phyloP scores from a whole-genome alignment of 1,284 basidiomycete species.

The Volvariella surrecta region DNA sequence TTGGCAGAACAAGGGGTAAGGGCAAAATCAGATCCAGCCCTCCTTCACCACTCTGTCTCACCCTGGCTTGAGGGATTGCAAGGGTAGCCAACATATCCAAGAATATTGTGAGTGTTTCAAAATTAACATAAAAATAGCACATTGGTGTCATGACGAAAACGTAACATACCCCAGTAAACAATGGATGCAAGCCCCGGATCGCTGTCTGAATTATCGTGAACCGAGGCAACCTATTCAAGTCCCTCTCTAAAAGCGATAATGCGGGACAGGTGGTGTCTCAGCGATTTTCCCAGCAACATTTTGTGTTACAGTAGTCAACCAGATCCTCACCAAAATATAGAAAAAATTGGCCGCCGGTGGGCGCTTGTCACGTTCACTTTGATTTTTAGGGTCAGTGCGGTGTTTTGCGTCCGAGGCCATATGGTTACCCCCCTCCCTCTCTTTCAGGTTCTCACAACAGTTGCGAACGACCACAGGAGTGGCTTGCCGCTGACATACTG shows the following conservation, averaged over 20 bases:
- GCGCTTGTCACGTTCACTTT: slow-evolving; percentile 17
- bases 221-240: too few species aligned
- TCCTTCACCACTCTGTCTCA: too few species aligned
- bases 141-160: too few species aligned
- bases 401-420: slow-evolving; percentile 21
- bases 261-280: slow-evolving; percentile 56
- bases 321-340: slow-evolving; percentile 9
- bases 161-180: too few species aligned
- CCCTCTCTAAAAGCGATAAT: too few species aligned
- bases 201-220: too few species aligned
- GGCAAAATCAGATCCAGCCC: too few species aligned
- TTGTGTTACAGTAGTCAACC: slow-evolving; percentile 45
- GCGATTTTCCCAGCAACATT: slow-evolving; percentile 50
- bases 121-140: too few species aligned
- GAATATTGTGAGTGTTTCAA: slow-evolving; percentile 12
- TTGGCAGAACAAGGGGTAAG: too few species aligned
- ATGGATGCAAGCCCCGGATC: too few species aligned
- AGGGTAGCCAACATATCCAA: slow-evolving; percentile 5
- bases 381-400: slow-evolving; percentile 33
- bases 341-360: slow-evolving; percentile 17
- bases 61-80: too few species aligned
- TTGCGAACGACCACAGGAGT: slow-evolving; percentile 35
- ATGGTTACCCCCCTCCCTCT: neutral
- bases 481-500: slow-evolving; percentile 64
- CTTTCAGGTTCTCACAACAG: slow-evolving; percentile 38